Conservation (phyloP, 2,329 filamentous ascomycete species). For the Talaromyces sp. region DNA sequence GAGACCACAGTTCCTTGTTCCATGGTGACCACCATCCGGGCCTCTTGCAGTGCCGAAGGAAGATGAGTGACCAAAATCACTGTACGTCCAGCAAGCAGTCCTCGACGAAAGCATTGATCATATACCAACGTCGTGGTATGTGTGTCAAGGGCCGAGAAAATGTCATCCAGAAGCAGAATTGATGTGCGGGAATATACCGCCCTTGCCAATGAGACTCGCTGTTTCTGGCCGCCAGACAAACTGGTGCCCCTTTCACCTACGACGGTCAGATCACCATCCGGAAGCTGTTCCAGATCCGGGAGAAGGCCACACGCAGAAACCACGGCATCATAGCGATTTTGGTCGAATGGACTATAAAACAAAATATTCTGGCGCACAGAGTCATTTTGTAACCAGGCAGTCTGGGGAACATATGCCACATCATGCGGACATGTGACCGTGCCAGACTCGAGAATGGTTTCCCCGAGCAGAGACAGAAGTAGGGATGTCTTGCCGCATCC, state of each 20-base stretch:
- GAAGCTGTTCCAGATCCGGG: conserved; percentile 52
- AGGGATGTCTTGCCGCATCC: conserved; percentile 55
- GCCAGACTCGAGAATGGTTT: conserved; percentile 20
- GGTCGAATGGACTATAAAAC: conserved; percentile 54
- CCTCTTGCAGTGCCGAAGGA: conserved; percentile 19
- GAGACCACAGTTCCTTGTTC: conserved; percentile 16
- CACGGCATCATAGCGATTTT: conserved; percentile 52
- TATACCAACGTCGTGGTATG: conserved; percentile 53
- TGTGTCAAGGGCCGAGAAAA: conserved; percentile 78
- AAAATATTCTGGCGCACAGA: conserved; percentile 60
- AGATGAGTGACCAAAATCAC: conserved; percentile 52
- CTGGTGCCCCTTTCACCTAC: conserved; percentile 64
- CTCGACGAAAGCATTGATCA: conserved; percentile 53
- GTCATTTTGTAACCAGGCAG: conserved; percentile 61
- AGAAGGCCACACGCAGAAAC: conserved; percentile 56
- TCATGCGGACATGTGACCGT: conserved; percentile 41
- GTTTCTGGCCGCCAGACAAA: conserved; percentile 79
- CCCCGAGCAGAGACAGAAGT: conserved; percentile 27
- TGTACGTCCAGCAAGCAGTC: conserved; percentile 50
- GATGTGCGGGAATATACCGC: conserved; percentile 70
- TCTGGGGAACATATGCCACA: conserved; percentile 55
- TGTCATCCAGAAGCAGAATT: conserved; percentile 79
- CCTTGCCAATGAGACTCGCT: conserved; percentile 73
- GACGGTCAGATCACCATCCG: conserved; percentile 56
- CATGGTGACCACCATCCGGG: conserved; percentile 14